These are phyloP conservation scores for Myxozyma sirexii DNA, from an alignment of 805 yeast species.

Conservation along the genomic window DNA sequence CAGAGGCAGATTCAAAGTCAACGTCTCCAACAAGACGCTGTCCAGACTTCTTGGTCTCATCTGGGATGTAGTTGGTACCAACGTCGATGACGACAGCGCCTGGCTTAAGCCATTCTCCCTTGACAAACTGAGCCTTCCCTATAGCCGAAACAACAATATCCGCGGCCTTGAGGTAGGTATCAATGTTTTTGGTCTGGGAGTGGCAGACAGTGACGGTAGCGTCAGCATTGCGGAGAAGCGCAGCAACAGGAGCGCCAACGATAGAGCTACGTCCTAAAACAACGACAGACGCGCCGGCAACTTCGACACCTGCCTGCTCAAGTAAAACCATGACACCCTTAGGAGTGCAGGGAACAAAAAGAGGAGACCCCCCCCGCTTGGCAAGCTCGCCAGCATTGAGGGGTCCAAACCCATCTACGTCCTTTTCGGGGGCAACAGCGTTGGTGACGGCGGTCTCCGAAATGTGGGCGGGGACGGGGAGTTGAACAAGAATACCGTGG, in stretches of 20 bases:
- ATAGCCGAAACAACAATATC: constrained; percentile 92
- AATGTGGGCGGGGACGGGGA: constrained; percentile 82
- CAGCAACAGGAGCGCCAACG: constrained; percentile 92
- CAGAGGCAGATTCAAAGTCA: constrained; percentile 69
- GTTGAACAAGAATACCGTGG: constrained; percentile 86
- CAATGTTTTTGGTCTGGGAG: constrained; percentile 67
- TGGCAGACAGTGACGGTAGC: constrained; percentile 87
- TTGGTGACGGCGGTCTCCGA: constrained; percentile 80
- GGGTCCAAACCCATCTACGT: constrained; percentile 93
- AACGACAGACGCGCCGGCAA: constrained; percentile 83
- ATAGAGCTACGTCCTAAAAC: constrained; percentile 95
- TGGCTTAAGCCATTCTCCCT: constrained; percentile 84
- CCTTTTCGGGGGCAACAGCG: constrained; percentile 79
- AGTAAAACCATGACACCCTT: constrained; percentile 84
- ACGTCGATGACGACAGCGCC: constrained; percentile 91
- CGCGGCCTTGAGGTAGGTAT: constrained; percentile 62
- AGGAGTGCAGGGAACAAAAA: constrained; percentile 93
- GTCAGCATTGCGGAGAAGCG: constrained; percentile 73
- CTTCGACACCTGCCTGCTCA: constrained; percentile 63
- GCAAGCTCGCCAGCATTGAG: constrained; percentile 87
- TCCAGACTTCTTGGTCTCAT: constrained; percentile 73
- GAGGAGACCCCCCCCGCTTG: constrained; percentile 81
- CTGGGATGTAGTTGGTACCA: constrained; percentile 88
- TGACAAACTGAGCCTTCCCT: constrained; percentile 81
- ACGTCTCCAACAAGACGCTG: constrained; percentile 92